Percentiles rank a stretch among this genome's conserved stretches.
Conservation (phyloP, 2,329 filamentous ascomycete genomes). For the Phaeosphaeriaceae sp. region DNA sequence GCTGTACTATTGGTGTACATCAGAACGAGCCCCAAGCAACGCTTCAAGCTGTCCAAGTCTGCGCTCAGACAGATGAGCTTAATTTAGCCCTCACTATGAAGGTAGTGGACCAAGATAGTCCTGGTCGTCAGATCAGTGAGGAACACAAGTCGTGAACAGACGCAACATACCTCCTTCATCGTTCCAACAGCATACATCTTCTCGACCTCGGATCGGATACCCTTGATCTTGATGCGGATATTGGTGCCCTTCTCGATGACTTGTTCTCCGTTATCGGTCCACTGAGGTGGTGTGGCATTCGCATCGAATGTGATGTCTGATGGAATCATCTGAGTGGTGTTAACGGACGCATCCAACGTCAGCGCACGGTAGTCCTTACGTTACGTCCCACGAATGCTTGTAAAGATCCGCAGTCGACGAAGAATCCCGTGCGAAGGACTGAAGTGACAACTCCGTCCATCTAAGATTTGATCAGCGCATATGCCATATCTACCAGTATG, state of each 20-base stretch:
- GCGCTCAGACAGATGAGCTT: background rate
- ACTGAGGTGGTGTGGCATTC: constrained; percentile 95
- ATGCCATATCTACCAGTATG: background rate
- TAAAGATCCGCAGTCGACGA: constrained; percentile 80
- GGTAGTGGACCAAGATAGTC: constrained; percentile 50
- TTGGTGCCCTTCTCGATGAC: constrained; percentile 94
- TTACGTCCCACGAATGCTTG: constrained; percentile 81
- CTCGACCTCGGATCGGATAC: constrained; percentile 89
- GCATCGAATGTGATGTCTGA: constrained; percentile 92
- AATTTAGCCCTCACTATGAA: constrained; percentile 22
- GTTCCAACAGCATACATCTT: constrained; percentile 97
- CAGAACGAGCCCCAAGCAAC: background rate
- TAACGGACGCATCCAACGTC: too few relatives aligned
- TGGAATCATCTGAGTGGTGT: constrained; percentile 75
- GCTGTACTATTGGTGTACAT: background rate
- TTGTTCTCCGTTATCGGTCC: constrained; percentile 92
- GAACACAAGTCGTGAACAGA: background rate
- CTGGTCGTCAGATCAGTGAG: constrained; percentile 30
- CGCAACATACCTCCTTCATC: constrained; percentile 75
- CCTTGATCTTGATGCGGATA: constrained; percentile 91
- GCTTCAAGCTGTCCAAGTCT: background rate
- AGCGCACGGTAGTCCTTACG: constrained; percentile 61
- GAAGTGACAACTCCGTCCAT: constrained; percentile 93
- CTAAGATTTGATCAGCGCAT: constrained; percentile 56
- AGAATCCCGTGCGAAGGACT: constrained; percentile 92